Evolutionary conservation across 176 grass and related monocot genomes (phyloP), one percentile per base, ranked within the genome.

Genomic region (Oryza meyeriana): DNA sequence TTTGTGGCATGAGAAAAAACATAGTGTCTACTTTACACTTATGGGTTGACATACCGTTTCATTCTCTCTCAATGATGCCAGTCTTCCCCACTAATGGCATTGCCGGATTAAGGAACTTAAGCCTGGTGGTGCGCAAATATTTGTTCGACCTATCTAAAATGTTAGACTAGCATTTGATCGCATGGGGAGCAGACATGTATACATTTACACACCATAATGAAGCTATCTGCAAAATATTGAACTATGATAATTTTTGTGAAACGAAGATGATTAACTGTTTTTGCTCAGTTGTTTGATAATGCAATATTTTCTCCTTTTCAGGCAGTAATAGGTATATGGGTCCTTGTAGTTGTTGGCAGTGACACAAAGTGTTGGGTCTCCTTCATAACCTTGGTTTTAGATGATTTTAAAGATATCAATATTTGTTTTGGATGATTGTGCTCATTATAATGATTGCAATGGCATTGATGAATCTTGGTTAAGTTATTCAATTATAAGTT

Each of bases 201-300:
- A 50, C 17, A 50, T 5, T 6, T 3, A 39, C 11, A 2, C 31
- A 75, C 32, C 38, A 32, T 48, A 26, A 10, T 1, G 33, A 36
- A 39, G 10, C 13, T 35, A 28, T 61, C 30, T 65, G 27, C n/a
- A 48, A 5, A 1, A 47, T 24, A 66, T 48, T 41, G 40, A 66
- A 79, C 11, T 47, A 22, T 26, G 17, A 13, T 45, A 45, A 11
- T 65, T 78, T 26, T 79, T 35, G 16, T n/a, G 33, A 52, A 67
- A 79, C n/a, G 17, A 16, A 16, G 27, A 6, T 41, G 42, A 2
- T 45, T 64, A 2, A 0, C 12, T 70, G 22, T 38, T 70, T 25
- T 79, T 79, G 45, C n/a, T 10, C 6, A 65, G 64, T 28, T 67
- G 20, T 45, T 70, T 70, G 69, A 50, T 16, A 81, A 70, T 5